Base-by-base conservation (phyloP, 2,329 filamentous ascomycete species). In the Fusarium nisikadoi region DNA sequence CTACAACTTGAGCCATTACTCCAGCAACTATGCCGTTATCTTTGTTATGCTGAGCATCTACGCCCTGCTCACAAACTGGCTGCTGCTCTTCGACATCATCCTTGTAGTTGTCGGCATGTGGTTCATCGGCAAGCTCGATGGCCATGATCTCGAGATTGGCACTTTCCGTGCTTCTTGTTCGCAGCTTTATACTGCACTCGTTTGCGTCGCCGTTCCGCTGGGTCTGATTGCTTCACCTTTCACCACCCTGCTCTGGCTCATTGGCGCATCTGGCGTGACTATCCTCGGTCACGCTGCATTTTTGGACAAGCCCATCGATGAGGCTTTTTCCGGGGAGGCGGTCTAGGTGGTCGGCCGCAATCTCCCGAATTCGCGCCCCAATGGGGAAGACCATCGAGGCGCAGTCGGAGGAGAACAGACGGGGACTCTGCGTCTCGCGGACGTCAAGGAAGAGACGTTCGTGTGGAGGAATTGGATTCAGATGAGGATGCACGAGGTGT, bases 291-390 rank as follows among this genome's bases (percentile, higher is more conserved):
- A 99, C 86, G 96, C 96, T 77, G 89, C 94, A 72, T 90, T 98
- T 81, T 91, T 98, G 92, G 95, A 98, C 83, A 98, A 97, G 90
- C 95, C 95, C 67, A 97, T 98, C 87, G 96, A 98, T 91, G 95
- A 97, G 95, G 95, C 95, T 98, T 99, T 99, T 98, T 98, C 95
- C 89, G 96, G 97, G 95, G 96, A 99, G 95, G 95, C 96, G 95
- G 96, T 99, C 93, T 99, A 98, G 91, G 89, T 97, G 95, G 95
- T 98, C 96, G 95, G 94, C 95, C 95, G 96, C 96, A 93, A 96
- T 92, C 95, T 97, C 95, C 95, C 89, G 88, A 91, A 91, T 86
- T 84, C 88, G 91, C 92, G 94, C 94, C 95, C 93, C 92, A 87
- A 90, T 95, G 93, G 95, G 95, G 95, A 98, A 98, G 95, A 98